Base-by-base conservation (phyloP, 768 basidiomycete genomes). In the Lactarius hengduanensis region DNA sequence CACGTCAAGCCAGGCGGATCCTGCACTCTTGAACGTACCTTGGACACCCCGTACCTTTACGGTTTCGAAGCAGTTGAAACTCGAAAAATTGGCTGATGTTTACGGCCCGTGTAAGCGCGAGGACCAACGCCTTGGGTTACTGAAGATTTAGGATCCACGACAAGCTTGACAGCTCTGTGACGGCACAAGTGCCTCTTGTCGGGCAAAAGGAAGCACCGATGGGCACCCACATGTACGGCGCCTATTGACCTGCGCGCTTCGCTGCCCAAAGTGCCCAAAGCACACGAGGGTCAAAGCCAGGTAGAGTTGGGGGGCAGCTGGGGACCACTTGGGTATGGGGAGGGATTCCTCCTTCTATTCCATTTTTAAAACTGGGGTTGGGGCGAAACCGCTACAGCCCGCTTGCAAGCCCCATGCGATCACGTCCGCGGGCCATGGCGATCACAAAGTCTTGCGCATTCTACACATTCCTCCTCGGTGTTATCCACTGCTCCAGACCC, bases 81-180 rank as follows among this genome's bases (percentile, higher is more conserved):
- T 50, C 47, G 26, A 26, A 26, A 32, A 50, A 10, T 11, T 50
- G 3, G 47, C 47, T 50, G 47, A 50, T 26, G 47, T 6, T 2
- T n/a, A 47, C 50, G 50, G 50, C 50, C 50, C 50, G 50, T 53
- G 13, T 53, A 53, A 53, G 26, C 50, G 50, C 26, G 50, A 53
- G 22, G 50, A 26, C 22, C 6, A 53, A 26, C 50, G 26, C 50
- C 50, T 53, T 26, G 50, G 2, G 13, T 2, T 5, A 16, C 26
- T 26, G 47, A 26, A 11, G 50, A 15, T 26, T 26, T 15, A 28
- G 50, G 26, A 53, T 53, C 50, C 50, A 53, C 50, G 26, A 26
- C n/a, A 10, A 47, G 45, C 20, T 22, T 26, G 47, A 53, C 50
- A 50, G 50, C 22, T 50, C 47, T 50, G 26, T 13, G 22, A 28